Evolutionary conservation across 2,329 filamentous ascomycete genomes (phyloP).

Genomic region (Lasiodiplodia sp.): DNA sequence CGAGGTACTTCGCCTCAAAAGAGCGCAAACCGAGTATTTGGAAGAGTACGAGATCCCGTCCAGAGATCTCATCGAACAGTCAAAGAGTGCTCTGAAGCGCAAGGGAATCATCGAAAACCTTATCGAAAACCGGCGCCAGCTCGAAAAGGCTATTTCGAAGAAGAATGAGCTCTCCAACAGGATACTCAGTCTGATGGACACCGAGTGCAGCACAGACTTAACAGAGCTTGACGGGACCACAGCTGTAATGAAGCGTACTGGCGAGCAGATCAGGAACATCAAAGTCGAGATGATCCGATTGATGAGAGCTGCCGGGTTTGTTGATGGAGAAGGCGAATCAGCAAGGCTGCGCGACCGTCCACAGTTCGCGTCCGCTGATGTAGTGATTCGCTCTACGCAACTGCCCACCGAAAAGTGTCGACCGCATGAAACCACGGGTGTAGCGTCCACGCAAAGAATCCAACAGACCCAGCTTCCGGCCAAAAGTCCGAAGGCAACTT

Average conservation of each 20-base stretch:
- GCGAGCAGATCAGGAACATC: constrained; percentile 38
- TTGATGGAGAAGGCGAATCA: constrained; percentile 32
- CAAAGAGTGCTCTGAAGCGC: constrained; percentile 6
- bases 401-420: background rate
- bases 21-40: constrained; percentile 11
- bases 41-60: constrained; percentile 16
- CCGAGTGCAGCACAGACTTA: constrained; percentile 17
- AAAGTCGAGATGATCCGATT: constrained; percentile 41
- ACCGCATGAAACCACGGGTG: background rate
- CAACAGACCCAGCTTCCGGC: constrained; percentile 42
- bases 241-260: constrained; percentile 39
- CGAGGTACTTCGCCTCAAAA: background rate
- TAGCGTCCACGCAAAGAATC: constrained; percentile 39
- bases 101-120: constrained; percentile 9
- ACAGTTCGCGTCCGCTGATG: background rate
- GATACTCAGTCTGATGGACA: constrained; percentile 13
- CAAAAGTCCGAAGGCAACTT: constrained; percentile 40
- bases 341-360: background rate
- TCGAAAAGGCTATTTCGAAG: background rate
- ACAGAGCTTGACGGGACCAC: constrained; percentile 38
- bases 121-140: background rate
- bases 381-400: constrained; percentile 19
- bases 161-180: constrained; percentile 20
- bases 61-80: background rate
- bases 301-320: constrained; percentile 39